Evolutionary conservation across 2,329 filamentous ascomycete genomes (phyloP), one percentile per base, ranked within the genome.

Genomic region (Colletotrichum lindemuthianum): DNA sequence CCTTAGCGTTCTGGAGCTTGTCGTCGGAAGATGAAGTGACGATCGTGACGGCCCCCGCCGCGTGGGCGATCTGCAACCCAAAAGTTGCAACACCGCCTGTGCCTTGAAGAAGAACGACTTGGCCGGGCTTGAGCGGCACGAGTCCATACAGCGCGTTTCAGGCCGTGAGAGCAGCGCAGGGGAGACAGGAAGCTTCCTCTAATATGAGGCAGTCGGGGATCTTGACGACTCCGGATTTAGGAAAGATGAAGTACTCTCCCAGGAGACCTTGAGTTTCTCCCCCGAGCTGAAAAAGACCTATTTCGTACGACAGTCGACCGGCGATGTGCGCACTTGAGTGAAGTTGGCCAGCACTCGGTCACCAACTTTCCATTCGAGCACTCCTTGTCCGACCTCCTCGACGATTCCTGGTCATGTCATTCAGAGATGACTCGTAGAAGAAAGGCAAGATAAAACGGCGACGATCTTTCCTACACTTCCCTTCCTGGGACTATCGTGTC

Each of bases 51-150:
- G 63, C 59, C 1, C 63, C 66, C 8, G 58, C 60, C 12, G 60
- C 60, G 16, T 60, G 53, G 2, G 65, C 65, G 32, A 67, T 60
- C 37, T 67, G 65, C 12, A 47, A 12, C 11, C 44, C 44, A 32
- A 47, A 47, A 6, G 44, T 47, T 11, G 44, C 16, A 6, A 82
- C 79, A 5, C 79, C 79, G 1, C 80, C 78, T 0, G 78, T 80
- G 6, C 79, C 79, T 55, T 79, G 77, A 0, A 75, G 77, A 4
- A 82, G 70, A 0, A 81, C 76, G 55, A 73, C 79, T 47, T 79
- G 71, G 2, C 78, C 80, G 1, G 76, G 70, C 64, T 72, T 74
- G 6, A 79, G 64, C 7, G 72, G 71, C 59, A 72, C 73, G 8
- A 41, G 52, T 5, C 52, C 41, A 43, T 59, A 66, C 2, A 69